Percentiles rank a stretch among this genome's conserved stretches.
Evolutionary conservation across 2,329 filamentous ascomycete genomes (phyloP).

Genomic region (Ampelomyces quisqualis): DNA sequence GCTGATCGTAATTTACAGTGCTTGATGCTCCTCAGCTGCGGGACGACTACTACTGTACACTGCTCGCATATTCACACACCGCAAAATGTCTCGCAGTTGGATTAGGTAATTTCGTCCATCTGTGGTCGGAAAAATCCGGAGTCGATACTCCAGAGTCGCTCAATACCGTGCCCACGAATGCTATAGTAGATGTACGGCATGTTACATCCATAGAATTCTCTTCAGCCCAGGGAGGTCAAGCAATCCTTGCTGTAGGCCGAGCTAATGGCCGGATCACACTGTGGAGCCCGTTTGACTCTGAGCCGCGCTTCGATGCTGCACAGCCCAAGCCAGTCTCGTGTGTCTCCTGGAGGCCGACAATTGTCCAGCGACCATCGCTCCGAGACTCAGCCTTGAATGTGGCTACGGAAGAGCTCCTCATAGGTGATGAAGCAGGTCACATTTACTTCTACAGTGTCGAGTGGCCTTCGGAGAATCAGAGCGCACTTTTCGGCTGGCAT

Average conservation of each 20-base stretch:
- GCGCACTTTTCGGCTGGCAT: constrained; percentile 71
- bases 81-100: constrained; percentile 80
- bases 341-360: constrained; percentile 74
- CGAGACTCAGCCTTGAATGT: constrained; percentile 55
- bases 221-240: constrained; percentile 69
- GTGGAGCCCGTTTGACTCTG: constrained; percentile 71
- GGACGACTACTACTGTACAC: constrained; percentile 94
- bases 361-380: constrained; percentile 53
- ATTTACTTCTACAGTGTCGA: constrained; percentile 89
- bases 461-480: constrained; percentile 64
- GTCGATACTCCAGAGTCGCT: constrained; percentile 61
- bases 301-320: constrained; percentile 71
- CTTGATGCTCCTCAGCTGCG: constrained; percentile 85
- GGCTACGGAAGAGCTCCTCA: constrained; percentile 76
- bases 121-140: constrained; percentile 78
- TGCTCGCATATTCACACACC: constrained; percentile 78
- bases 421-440: constrained; percentile 80
- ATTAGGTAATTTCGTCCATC: constrained; percentile 74
- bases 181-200: constrained; percentile 41
- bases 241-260: constrained; percentile 81
- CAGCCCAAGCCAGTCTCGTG: constrained; percentile 75
- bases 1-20: constrained; percentile 58
- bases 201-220: constrained; percentile 91
- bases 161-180: constrained; percentile 51
- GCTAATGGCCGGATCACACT: constrained; percentile 74